Evolutionary conservation across 2,329 filamentous ascomycete species (phyloP), one percentile per base, ranked within the genome.

Genomic region (Aspergillus awamori): DNA sequence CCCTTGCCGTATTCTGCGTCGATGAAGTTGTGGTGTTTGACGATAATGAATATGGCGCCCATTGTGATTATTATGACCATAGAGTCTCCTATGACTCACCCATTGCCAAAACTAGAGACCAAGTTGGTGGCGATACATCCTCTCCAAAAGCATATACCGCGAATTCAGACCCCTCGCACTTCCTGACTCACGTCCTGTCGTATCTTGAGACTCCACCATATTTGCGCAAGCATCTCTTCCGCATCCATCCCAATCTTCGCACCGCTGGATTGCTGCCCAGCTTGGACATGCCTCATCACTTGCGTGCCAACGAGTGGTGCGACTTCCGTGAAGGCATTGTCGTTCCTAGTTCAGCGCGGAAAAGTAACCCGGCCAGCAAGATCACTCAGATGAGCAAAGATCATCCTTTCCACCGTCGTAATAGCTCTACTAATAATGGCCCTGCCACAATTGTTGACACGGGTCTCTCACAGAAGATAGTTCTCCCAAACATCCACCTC

Each of bases 181-280:
- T 24, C 41, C 20, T 96, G 22, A 84, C 87, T 54, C 92, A 95
- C 71, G 79, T 96, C 6, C 81, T 96, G 7, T 88, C 86, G 62
- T 96, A 93, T 77, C 86, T 96, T 62, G 92, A 96, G 76, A 90
- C 90, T 4, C 92, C 92, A 30, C 91, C 92, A 1, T 89, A 95
- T 76, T 87, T 96, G 77, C 87, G 91, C 69, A 88, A 88, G 72
- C 78, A 83, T 2, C 82, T 96, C 3, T 94, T 96, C 68, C 88
- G 89, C 1, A 80, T 93, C 64, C 92, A 96, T 71, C 87, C 90
- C 8, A 93, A 96, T 72, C 81, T 96, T 45, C 82, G 86, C 41
- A 86, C 86, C 11, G 91, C 90, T 41, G 91, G 91, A 7, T 82
- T 88, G 41, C 79, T 96, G 28, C 90, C 90, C 0, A 91, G 86